Evolutionary conservation across 768 basidiomycete species (phyloP).

Genomic region (Lactifluus hygrophoroides): DNA sequence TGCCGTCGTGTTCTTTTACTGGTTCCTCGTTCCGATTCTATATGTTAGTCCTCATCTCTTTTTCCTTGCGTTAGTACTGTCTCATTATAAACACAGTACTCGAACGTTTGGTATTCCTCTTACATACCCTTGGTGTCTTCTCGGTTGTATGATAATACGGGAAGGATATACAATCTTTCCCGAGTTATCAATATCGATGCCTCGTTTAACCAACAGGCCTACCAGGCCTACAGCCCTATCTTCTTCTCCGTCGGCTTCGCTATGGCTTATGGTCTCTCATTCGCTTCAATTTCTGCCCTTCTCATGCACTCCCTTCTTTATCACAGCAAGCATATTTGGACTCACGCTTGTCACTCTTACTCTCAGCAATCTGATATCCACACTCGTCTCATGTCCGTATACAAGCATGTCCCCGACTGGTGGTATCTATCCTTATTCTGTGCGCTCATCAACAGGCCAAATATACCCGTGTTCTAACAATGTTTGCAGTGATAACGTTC

Average conservation of each 20-base stretch:
- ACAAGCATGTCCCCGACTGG: conserved; percentile 66
- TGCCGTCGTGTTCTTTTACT: conserved; percentile 68
- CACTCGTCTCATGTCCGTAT: conserved; percentile 68
- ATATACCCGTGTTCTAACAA: conserved; percentile 41
- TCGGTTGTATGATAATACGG: conserved; percentile 68
- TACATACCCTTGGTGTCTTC: background rate
- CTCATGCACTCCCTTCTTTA: conserved; percentile 63
- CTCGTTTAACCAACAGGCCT: conserved; percentile 47
- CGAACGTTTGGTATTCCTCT: conserved; percentile 42
- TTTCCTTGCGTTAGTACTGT: background rate
- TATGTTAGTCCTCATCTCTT: conserved; percentile 35
- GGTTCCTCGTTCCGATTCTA: background rate
- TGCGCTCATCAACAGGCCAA: too few relatives aligned
- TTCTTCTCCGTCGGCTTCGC: conserved; percentile 67
- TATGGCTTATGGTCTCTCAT: conserved; percentile 69
- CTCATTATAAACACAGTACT: conserved; percentile 36
- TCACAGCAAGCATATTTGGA: conserved; percentile 74
- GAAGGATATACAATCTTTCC: conserved; percentile 48
- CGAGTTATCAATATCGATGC: conserved; percentile 44
- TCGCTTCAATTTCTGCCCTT: conserved; percentile 71
- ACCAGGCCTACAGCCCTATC: conserved; percentile 50
- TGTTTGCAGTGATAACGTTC: conserved; percentile 42
- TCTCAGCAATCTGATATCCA: conserved; percentile 80
- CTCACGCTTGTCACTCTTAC: conserved; percentile 59
- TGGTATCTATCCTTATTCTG: too few relatives aligned